phyloP scores from a whole-genome alignment of 78 protist genomes.

The Bigelowiella natans region DNA sequence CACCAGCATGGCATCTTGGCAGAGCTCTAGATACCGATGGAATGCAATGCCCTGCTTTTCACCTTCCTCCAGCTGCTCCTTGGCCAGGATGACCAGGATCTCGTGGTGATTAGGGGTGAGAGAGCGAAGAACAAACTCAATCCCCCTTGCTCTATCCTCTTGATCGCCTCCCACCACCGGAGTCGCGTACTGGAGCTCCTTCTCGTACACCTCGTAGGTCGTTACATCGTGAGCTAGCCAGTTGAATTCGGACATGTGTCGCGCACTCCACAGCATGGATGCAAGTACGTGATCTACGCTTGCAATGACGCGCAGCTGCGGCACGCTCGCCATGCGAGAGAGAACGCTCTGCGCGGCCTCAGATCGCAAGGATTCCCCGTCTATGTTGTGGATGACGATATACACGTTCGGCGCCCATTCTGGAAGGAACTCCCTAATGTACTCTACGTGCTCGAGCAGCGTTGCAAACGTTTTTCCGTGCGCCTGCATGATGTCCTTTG shows the following conservation, averaged over 20 bases:
- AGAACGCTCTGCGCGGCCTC: not conserved
- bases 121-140: not conserved
- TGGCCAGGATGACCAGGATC: not conserved
- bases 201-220: not conserved
- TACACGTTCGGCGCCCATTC: not conserved
- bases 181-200: not conserved
- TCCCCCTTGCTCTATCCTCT: conserved; percentile 2
- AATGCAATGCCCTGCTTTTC: not conserved
- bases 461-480: not conserved
- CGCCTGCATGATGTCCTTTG: not conserved
- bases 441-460: not conserved
- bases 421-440: not conserved
- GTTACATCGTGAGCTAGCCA: not conserved
- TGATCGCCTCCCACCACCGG: not conserved
- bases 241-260: not conserved
- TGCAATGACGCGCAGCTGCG: not conserved
- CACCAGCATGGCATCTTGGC: not conserved
- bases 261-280: not conserved
- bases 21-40: not conserved
- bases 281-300: not conserved
- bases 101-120: conserved; percentile 6
- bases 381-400: conserved; percentile 1
- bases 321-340: not conserved
- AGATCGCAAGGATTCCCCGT: not conserved
- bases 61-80: conserved; percentile 1